phyloP scores from a whole-genome alignment of 2,329 filamentous ascomycete species.

The Fusarium circinatum region DNA sequence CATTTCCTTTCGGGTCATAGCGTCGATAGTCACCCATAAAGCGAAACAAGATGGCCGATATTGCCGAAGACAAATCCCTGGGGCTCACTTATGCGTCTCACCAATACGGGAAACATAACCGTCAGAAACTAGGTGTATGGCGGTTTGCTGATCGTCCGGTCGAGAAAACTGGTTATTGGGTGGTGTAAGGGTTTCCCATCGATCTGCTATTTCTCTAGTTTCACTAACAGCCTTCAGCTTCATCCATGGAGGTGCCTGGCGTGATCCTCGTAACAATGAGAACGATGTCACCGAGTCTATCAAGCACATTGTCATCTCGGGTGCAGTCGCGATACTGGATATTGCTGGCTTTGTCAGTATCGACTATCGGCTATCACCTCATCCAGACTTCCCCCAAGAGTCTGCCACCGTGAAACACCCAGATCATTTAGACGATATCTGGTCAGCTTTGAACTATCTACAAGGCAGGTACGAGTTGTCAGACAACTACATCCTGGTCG shows the following conservation, averaged over 20 bases:
- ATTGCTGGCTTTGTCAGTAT: slow-evolving; percentile 72
- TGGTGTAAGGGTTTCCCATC: slow-evolving; percentile 47
- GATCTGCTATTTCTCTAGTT: neutral
- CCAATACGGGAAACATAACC: slow-evolving; percentile 53
- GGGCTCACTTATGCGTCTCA: slow-evolving; percentile 49
- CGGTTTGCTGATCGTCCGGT: slow-evolving; percentile 40
- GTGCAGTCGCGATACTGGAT: slow-evolving; percentile 40
- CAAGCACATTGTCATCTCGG: slow-evolving; percentile 51
- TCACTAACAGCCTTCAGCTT: slow-evolving; percentile 50
- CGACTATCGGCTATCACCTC: slow-evolving; percentile 69
- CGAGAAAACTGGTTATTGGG: slow-evolving; percentile 46
- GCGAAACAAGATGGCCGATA: slow-evolving; percentile 33
- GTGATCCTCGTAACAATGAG: slow-evolving; percentile 63
- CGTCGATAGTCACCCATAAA: slow-evolving; percentile 7
- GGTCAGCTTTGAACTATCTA: slow-evolving; percentile 61
- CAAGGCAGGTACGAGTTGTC: slow-evolving; percentile 57
- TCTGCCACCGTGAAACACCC: slow-evolving; percentile 61
- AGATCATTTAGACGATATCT: slow-evolving; percentile 67
- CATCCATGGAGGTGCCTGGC: slow-evolving; percentile 73
- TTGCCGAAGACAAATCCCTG: slow-evolving; percentile 27
- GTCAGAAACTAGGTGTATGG: slow-evolving; percentile 61
- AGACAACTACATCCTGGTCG: slow-evolving; percentile 65
- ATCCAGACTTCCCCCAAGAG: slow-evolving; percentile 57
- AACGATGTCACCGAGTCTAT: slow-evolving; percentile 59
- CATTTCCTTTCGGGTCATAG: slow-evolving; percentile 15